A percentile compares a stretch with the other conserved stretches of the same genome.
phyloP scores from a whole-genome alignment of 495 filamentous ascomycete genomes.

The Daldinia caldariorum region DNA sequence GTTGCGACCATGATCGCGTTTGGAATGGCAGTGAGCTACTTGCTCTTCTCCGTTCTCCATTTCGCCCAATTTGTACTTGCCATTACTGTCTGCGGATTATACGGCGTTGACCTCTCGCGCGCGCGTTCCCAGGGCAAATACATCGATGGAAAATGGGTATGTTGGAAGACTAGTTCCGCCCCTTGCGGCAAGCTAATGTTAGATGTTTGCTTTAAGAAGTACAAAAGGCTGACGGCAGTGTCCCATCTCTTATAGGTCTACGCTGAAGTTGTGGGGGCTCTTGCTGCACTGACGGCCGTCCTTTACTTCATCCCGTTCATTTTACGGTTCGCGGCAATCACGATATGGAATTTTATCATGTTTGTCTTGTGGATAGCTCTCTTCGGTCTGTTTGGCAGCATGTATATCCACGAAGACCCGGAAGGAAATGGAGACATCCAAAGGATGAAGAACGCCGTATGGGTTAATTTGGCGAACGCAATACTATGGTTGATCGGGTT shows the following conservation, averaged over 20 bases:
- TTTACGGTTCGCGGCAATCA: conserved; percentile 62
- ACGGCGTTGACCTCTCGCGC: conserved; percentile 73
- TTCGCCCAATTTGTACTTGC: conserved; percentile 78
- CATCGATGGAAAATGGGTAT: conserved; percentile 73
- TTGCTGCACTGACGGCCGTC: conserved; percentile 69
- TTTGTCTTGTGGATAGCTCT: conserved; percentile 81
- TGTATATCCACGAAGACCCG: conserved; percentile 76
- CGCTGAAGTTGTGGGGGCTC: conserved; percentile 70
- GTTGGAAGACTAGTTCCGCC: conserved; percentile 8
- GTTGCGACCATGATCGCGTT: conserved; percentile 47
- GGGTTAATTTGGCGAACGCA: conserved; percentile 79
- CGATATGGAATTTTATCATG: conserved; percentile 75
- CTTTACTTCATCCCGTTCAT: conserved; percentile 71
- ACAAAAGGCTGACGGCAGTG: conserved; percentile 11
- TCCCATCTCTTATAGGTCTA: conserved; percentile 60
- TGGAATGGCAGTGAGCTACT: conserved; percentile 50
- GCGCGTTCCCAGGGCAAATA: conserved; percentile 62
- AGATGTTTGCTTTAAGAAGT: background rate
- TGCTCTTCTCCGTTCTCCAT: conserved; percentile 65
- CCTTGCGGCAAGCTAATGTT: background rate
- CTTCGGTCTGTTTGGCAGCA: conserved; percentile 81
- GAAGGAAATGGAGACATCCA: conserved; percentile 67
- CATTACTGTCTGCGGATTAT: conserved; percentile 79
- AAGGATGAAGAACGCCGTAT: conserved; percentile 87
- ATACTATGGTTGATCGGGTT: conserved; percentile 74